Conservation (phyloP, 2,329 filamentous ascomycete species). For the Microascus cirrosus region DNA sequence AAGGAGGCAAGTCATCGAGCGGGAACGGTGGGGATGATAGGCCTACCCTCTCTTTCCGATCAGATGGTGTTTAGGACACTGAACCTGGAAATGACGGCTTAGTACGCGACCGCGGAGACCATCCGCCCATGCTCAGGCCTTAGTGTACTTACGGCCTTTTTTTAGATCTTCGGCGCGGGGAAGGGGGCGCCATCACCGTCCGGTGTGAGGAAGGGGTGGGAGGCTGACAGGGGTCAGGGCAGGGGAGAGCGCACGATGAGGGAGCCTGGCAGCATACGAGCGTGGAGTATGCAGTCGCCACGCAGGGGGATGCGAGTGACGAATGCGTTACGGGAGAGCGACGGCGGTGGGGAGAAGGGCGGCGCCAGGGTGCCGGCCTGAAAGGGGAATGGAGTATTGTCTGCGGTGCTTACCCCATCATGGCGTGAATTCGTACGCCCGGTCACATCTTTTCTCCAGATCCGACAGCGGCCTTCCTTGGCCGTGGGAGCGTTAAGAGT, state of each 20-base stretch:
- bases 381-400: not conserved
- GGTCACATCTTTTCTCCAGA: not conserved
- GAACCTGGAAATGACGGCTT: not conserved
- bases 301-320: not conserved
- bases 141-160: not conserved
- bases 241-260: not conserved
- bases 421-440: not conserved
- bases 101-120: not conserved
- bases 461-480: not conserved
- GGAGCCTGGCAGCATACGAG: not conserved
- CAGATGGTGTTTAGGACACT: not conserved
- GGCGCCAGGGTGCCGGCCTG: constrained; percentile 7
- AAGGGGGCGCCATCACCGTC: not conserved
- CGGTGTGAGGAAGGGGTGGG: not conserved
- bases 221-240: not conserved
- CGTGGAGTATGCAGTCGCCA: not conserved
- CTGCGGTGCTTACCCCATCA: not conserved
- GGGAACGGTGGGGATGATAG: not conserved
- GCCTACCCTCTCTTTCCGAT: not conserved
- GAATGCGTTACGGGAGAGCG: constrained; percentile 9
- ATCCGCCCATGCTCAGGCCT: not conserved
- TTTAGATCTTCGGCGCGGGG: constrained; percentile 1
- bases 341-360: not conserved
- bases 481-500: not conserved
- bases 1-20: not conserved